Evolutionary conservation across 495 filamentous ascomycete species (phyloP).

Genomic region (Penicillium diatomitis): DNA sequence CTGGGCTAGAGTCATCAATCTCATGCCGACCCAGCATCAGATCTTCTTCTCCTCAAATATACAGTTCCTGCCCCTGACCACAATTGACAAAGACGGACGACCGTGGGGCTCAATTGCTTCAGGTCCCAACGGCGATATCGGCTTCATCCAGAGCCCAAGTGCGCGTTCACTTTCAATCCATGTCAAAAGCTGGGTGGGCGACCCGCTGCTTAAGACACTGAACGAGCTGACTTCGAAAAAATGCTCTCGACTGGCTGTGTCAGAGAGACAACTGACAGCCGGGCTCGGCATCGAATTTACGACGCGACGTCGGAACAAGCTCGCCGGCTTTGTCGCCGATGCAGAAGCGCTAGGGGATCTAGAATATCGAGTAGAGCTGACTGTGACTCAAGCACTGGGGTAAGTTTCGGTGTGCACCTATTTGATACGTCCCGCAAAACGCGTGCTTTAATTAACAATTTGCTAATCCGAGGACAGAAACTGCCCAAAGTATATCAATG

Average conservation of each 20-base stretch:
- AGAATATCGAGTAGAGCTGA: conserved; percentile 2
- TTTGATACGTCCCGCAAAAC: no score
- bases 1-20: conserved; percentile 2
- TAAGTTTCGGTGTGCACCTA: background rate
- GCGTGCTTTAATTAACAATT: no score
- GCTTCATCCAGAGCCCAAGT: conserved; percentile 10
- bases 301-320: conserved; percentile 11
- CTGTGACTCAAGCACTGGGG: conserved; percentile 8
- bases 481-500: conserved; percentile 16
- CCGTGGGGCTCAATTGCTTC: conserved; percentile 12
- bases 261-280: conserved; percentile 5
- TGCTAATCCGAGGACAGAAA: conserved; percentile 1
- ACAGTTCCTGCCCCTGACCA: conserved; percentile 9
- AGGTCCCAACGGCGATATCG: conserved; percentile 3
- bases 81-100: conserved; percentile 6
- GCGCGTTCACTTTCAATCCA: background rate
- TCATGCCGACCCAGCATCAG: conserved; percentile 12
- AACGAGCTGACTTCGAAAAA: background rate
- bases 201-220: conserved; percentile 9
- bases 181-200: conserved; percentile 9
- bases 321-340: conserved; percentile 3
- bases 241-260: no score
- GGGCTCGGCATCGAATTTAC: conserved; percentile 13
- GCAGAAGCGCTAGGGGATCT: background rate
- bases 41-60: conserved; percentile 11